Percentiles rank a stretch among this genome's conserved stretches.
phyloP scores from a whole-genome alignment of 2,329 filamentous ascomycete genomes.

The Uncinocarpus reesii region DNA sequence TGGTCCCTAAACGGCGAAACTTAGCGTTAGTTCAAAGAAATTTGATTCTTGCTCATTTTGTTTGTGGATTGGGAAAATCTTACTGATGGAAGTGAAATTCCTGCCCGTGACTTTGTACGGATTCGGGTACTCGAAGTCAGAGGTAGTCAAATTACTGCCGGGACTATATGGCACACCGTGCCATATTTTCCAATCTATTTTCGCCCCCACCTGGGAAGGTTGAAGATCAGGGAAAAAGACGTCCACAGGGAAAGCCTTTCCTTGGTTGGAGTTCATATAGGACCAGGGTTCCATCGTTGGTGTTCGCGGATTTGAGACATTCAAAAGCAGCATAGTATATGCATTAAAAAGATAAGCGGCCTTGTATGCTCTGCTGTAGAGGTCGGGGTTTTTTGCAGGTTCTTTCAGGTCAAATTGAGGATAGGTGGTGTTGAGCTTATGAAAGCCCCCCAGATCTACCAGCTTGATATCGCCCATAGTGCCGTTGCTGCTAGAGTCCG shows the following conservation, averaged over 20 bases:
- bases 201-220: slow-evolving; percentile 1
- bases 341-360: slow-evolving; percentile 38
- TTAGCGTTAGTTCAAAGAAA: not conserved
- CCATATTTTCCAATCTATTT: slow-evolving; percentile 7
- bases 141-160: slow-evolving; percentile 2
- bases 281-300: slow-evolving; percentile 22
- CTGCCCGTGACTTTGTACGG: slow-evolving; percentile 23
- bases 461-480: slow-evolving; percentile 24
- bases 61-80: not conserved
- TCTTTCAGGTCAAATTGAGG: slow-evolving; percentile 26
- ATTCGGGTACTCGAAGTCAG: slow-evolving; percentile 22
- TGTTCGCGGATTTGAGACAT: slow-evolving; percentile 28
- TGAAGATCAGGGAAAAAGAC: not conserved
- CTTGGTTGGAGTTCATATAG: slow-evolving; percentile 32
- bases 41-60: not conserved
- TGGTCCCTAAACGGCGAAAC: slow-evolving; percentile 9
- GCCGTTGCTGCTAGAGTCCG: slow-evolving; percentile 8
- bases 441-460: slow-evolving; percentile 38
- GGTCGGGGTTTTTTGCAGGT: slow-evolving; percentile 29
- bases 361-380: slow-evolving; percentile 35
- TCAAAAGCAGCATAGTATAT: slow-evolving; percentile 33
- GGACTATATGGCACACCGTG: not conserved
- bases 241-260: slow-evolving; percentile 26
- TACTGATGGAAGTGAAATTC: slow-evolving; percentile 23
- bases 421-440: slow-evolving; percentile 29